phyloP scores from a whole-genome alignment of 306 rosid species.

The Vigna radiata region DNA sequence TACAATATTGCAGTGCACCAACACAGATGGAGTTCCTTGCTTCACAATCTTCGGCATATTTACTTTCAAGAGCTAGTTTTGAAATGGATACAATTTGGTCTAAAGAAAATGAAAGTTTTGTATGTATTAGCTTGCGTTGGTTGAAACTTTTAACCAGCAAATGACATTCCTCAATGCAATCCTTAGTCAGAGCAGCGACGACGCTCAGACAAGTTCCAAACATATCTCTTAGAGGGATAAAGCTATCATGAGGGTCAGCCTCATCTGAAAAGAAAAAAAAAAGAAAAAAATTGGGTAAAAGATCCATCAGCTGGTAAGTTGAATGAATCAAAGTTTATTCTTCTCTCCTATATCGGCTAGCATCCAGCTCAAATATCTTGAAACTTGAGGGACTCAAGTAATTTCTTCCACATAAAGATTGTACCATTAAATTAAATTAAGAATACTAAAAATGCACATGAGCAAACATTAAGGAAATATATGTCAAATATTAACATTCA shows the following conservation, averaged over 20 bases:
- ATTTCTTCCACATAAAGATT: constrained; percentile 23
- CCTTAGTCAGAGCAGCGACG: constrained; percentile 62
- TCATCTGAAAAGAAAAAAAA: constrained; percentile 60
- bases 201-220: constrained; percentile 71
- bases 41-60: constrained; percentile 50
- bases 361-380: constrained; percentile 29
- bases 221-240: constrained; percentile 54
- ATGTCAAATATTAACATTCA: constrained; percentile 16
- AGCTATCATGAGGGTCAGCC: constrained; percentile 57
- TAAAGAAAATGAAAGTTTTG: constrained; percentile 82
- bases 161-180: constrained; percentile 76
- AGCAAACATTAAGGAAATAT: constrained; percentile 30
- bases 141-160: constrained; percentile 57
- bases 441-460: neutral
- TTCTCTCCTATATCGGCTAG: constrained; percentile 26
- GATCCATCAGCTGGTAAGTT: constrained; percentile 33
- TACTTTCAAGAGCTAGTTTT: constrained; percentile 64
- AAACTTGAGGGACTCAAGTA: constrained; percentile 20
- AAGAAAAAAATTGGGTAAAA: constrained; percentile 18
- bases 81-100: constrained; percentile 76
- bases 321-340: constrained; percentile 37
- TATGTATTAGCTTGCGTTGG: constrained; percentile 58
- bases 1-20: constrained; percentile 61
- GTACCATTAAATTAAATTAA: constrained; percentile 28
- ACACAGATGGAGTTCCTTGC: constrained; percentile 49